Evolutionary conservation across 805 yeast species (phyloP).

Genomic region (Candida takata): DNA sequence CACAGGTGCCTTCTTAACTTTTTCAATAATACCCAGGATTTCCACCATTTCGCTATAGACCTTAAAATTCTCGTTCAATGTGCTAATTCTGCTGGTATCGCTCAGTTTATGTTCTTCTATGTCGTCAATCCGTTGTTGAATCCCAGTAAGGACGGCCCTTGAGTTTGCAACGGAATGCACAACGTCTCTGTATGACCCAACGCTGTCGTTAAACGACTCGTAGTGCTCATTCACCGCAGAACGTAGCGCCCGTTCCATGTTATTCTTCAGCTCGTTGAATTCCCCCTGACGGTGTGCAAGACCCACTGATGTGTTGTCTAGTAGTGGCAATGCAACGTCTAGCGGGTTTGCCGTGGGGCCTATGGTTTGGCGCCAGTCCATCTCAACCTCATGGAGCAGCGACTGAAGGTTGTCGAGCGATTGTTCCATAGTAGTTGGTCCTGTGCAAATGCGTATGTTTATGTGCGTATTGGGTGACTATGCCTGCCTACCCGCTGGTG

Average conservation of each 20-base stretch:
- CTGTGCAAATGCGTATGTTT: not conserved
- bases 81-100: not conserved
- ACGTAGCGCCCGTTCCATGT: slow-evolving; percentile 52
- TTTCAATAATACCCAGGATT: slow-evolving; percentile 59
- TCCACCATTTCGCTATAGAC: slow-evolving; percentile 64
- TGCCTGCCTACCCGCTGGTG: too few species aligned
- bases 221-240: slow-evolving; percentile 73
- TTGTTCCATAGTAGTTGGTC: slow-evolving; percentile 10
- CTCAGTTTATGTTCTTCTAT: slow-evolving; percentile 1
- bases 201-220: slow-evolving; percentile 76
- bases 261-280: slow-evolving; percentile 52
- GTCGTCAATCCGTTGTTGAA: slow-evolving; percentile 28
- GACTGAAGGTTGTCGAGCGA: slow-evolving; percentile 16
- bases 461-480: not conserved
- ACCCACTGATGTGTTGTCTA: slow-evolving; percentile 90
- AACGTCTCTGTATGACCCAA: slow-evolving; percentile 76
- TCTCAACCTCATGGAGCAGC: slow-evolving; percentile 26
- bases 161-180: slow-evolving; percentile 58
- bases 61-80: slow-evolving; percentile 55
- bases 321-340: slow-evolving; percentile 72
- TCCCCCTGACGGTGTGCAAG: slow-evolving; percentile 66
- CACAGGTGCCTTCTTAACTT: slow-evolving; percentile 50
- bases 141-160: slow-evolving; percentile 45
- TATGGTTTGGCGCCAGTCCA: slow-evolving; percentile 44
- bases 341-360: slow-evolving; percentile 66